Conservation (phyloP, 2,329 filamentous ascomycete genomes). For the Arthrobotrys megalospora region DNA sequence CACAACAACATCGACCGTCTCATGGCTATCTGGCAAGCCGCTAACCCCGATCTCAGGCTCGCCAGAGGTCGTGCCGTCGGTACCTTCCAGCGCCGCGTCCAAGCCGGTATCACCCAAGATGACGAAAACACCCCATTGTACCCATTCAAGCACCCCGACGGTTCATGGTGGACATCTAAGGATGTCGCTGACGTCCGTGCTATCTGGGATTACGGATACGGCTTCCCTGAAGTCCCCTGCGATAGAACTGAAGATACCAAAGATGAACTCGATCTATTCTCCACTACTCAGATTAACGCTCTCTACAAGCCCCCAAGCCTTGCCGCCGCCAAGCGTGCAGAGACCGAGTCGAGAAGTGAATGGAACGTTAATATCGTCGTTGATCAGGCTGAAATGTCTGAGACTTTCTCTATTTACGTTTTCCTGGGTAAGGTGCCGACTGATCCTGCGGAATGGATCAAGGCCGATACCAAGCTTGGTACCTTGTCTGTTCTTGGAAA, state of each 20-base stretch:
- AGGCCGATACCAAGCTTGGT: slow-evolving; percentile 13
- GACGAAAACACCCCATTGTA: slow-evolving; percentile 62
- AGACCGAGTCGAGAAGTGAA: slow-evolving; percentile 33
- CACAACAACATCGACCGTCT: slow-evolving; percentile 64
- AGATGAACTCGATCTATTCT: slow-evolving; percentile 44
- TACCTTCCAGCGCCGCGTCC: slow-evolving; percentile 60
- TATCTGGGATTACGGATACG: slow-evolving; percentile 62
- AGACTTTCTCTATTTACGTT: slow-evolving; percentile 40
- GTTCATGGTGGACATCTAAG: slow-evolving; percentile 59
- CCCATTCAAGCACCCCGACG: slow-evolving; percentile 61
- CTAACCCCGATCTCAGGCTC: slow-evolving; percentile 59
- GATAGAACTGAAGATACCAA: slow-evolving; percentile 8
- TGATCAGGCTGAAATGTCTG: slow-evolving; percentile 61
- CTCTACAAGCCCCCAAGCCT: slow-evolving; percentile 41
- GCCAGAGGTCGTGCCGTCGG: slow-evolving; percentile 31
- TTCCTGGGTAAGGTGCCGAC: slow-evolving; percentile 33
- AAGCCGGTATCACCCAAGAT: slow-evolving; percentile 37
- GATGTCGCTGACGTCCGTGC: slow-evolving; percentile 53
- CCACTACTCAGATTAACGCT: slow-evolving; percentile 56
- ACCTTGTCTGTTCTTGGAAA: slow-evolving; percentile 42
- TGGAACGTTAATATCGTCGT: slow-evolving; percentile 62
- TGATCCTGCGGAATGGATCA: slow-evolving; percentile 19
- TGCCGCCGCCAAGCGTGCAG: background rate
- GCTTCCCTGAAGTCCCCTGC: slow-evolving; percentile 62
- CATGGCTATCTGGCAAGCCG: slow-evolving; percentile 64